These are phyloP conservation scores for Sarocladium oryzae DNA, from an alignment of 2,329 filamentous ascomycete genomes.

Conservation along the genomic window DNA sequence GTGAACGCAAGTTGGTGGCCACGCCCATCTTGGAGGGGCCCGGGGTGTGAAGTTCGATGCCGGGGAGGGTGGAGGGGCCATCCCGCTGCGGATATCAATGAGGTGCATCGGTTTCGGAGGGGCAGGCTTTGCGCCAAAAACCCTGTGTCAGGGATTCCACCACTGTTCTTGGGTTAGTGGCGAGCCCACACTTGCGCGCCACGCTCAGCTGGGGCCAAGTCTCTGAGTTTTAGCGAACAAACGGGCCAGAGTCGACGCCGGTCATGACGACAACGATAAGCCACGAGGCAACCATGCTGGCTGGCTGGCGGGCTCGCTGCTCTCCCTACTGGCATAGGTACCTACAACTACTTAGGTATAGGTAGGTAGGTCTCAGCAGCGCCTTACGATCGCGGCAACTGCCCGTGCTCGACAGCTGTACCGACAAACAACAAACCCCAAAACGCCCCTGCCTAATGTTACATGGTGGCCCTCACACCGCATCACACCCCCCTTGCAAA, in stretches of 20 bases:
- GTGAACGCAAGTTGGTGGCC: not conserved
- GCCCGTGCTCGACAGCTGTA: no score
- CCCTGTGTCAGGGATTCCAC: not conserved
- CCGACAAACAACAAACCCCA: no score
- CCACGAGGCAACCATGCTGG: not conserved
- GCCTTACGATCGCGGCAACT: not conserved
- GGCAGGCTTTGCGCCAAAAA: slow-evolving; percentile 2
- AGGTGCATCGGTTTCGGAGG: slow-evolving; percentile 9
- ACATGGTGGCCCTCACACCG: not conserved
- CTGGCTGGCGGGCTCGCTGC: not conserved
- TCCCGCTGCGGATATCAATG: slow-evolving; percentile 8
- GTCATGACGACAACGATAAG: not conserved
- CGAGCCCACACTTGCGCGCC: not conserved
- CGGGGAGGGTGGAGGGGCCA: not conserved
- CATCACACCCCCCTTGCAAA: not conserved
- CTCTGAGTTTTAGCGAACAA: not conserved
- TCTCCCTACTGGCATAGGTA: not conserved
- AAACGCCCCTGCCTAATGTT: no score
- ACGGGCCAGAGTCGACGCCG: not conserved
- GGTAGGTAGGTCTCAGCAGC: no score
- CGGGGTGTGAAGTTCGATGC: slow-evolving; percentile 4
- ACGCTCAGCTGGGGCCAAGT: not conserved
- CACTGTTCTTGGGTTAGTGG: slow-evolving; percentile 1
- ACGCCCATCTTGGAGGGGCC: not conserved
- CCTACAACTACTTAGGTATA: no score